phyloP scores from a whole-genome alignment of 2,329 filamentous ascomycete species.

The Penicillium crustosum region DNA sequence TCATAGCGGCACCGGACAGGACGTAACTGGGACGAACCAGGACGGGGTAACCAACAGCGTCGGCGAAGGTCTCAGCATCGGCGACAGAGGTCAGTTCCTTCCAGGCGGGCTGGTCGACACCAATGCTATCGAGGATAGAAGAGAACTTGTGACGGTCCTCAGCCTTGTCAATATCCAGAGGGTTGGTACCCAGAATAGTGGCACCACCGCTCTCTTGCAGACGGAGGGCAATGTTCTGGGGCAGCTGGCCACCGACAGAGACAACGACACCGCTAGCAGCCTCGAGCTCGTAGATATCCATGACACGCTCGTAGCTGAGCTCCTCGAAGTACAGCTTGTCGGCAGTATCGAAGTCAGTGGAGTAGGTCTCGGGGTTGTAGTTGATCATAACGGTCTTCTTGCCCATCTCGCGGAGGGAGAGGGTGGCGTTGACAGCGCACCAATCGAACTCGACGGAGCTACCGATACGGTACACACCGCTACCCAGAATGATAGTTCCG shows the following conservation, averaged over 20 bases:
- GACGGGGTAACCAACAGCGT: slow-evolving; percentile 86
- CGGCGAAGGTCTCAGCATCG: slow-evolving; percentile 83
- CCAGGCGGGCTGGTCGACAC: slow-evolving; percentile 95
- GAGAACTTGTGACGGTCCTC: slow-evolving; percentile 99
- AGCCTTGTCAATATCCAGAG: slow-evolving; percentile 92
- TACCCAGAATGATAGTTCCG: slow-evolving; percentile 83
- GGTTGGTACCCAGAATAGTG: slow-evolving; percentile 88
- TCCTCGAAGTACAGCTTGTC: slow-evolving; percentile 97
- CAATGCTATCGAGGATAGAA: slow-evolving; percentile 93
- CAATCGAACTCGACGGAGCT: slow-evolving; percentile 98
- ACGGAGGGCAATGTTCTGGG: slow-evolving; percentile 94
- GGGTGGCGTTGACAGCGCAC: slow-evolving; percentile 89
- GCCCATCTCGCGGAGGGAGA: slow-evolving; percentile 78
- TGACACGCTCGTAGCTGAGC: slow-evolving; percentile 92
- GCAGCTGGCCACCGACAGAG: slow-evolving; percentile 91
- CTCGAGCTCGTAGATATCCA: slow-evolving; percentile 98
- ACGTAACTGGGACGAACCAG: slow-evolving; percentile 94
- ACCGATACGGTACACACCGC: slow-evolving; percentile 95
- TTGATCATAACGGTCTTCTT: slow-evolving; percentile 99
- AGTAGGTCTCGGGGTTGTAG: slow-evolving; percentile 78
- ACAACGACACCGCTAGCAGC: slow-evolving; percentile 82
- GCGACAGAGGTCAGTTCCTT: slow-evolving; percentile 90
- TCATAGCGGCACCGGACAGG: slow-evolving; percentile 97
- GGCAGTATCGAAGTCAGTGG: slow-evolving; percentile 83
- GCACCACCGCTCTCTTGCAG: slow-evolving; percentile 89